Percentiles rank a stretch among this genome's conserved stretches.
phyloP scores from a whole-genome alignment of 371 early-diverging fungal species.

The Racocetra persica region DNA sequence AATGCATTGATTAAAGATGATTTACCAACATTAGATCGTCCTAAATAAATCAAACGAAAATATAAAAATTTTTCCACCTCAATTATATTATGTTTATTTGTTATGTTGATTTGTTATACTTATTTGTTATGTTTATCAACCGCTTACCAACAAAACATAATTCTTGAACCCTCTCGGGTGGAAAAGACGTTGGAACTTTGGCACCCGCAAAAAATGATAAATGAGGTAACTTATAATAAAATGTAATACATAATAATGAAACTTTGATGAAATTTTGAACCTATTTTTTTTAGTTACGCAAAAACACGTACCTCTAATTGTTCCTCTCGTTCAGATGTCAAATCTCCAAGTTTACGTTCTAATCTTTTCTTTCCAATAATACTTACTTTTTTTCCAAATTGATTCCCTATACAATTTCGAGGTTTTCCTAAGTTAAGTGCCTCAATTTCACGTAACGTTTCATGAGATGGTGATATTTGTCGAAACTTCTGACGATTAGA shows the following conservation, averaged over 20 bases:
- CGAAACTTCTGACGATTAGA: conserved; percentile 38
- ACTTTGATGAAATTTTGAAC: not conserved
- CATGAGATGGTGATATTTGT: conserved; percentile 11
- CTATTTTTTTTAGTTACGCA: not conserved
- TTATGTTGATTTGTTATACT: conserved; percentile 31
- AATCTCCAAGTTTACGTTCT: not conserved
- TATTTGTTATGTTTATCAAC: conserved; percentile 19
- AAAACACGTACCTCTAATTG: conserved; percentile 11
- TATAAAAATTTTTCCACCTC: not conserved
- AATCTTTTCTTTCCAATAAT: conserved; percentile 24
- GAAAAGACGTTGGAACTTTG: conserved; percentile 65
- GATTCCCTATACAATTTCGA: not conserved
- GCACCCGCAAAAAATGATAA: conserved; percentile 77
- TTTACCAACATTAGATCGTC: conserved; percentile 83
- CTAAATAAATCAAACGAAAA: conserved; percentile 52
- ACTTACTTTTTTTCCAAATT: conserved; percentile 22
- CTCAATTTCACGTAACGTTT: conserved; percentile 33
- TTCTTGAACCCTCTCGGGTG: conserved; percentile 64
- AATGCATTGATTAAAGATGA: conserved; percentile 76
- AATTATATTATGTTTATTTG: too few relatives aligned
- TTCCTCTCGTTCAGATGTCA: conserved; percentile 14
- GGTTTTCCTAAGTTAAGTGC: conserved; percentile 25
- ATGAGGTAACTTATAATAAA: conserved; percentile 58
- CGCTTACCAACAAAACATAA: conserved; percentile 69
- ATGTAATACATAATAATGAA: not conserved